Evolutionary conservation across 163 green algal species (phyloP).

Genomic region (Trebouxiophyceae sp.): DNA sequence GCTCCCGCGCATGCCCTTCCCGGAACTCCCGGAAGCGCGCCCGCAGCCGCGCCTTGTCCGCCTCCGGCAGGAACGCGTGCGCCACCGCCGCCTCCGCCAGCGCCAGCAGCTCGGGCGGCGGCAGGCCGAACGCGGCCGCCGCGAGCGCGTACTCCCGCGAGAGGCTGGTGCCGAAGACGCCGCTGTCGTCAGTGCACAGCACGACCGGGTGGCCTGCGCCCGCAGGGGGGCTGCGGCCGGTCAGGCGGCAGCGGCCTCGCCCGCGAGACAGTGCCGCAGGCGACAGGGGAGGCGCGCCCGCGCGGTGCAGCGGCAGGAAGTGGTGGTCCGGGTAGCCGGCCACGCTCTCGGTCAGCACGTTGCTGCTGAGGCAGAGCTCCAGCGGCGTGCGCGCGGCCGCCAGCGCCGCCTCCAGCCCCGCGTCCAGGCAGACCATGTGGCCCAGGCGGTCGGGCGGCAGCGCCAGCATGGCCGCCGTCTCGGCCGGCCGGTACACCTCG

Average conservation of each 20-base stretch:
- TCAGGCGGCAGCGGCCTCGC: too few species aligned
- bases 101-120: conserved; percentile 1
- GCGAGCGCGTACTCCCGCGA: conserved; percentile 47
- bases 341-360: conserved; percentile 58
- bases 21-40: neutral
- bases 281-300: too few species aligned
- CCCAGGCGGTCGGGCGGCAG: conserved; percentile 65
- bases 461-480: conserved; percentile 57
- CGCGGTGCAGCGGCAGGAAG: too few species aligned
- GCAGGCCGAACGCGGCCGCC: conserved; percentile 17
- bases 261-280: too few species aligned
- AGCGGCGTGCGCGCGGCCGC: conserved; percentile 47
- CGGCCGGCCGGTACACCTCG: conserved; percentile 42
- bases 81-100: conserved; percentile 15
- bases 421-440: conserved; percentile 69
- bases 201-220: conserved; percentile 61
- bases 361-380: conserved; percentile 81
- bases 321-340: conserved; percentile 57
- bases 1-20: too few species aligned
- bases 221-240: too few species aligned
- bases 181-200: conserved; percentile 77
- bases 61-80: conserved; percentile 19
- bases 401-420: conserved; percentile 20
- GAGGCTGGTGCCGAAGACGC: conserved; percentile 69
- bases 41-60: conserved; percentile 3